A percentile compares a stretch with the other conserved stretches of the same genome.
Evolutionary conservation across 148 eudicot species (phyloP).

Genomic region (Fallopia convolvulus): DNA sequence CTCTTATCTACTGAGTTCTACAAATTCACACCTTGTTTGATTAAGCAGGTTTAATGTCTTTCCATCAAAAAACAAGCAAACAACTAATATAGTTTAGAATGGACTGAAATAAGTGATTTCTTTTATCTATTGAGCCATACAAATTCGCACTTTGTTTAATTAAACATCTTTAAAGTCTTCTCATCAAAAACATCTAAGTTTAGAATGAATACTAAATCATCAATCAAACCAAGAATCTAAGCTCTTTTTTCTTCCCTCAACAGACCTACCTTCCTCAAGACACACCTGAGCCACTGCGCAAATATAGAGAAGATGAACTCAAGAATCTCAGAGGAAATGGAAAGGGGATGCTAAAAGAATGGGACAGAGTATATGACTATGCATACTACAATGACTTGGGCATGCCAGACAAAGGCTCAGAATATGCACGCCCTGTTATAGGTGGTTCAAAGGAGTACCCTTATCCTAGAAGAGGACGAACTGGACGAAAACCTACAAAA

Average conservation of each 20-base stretch:
- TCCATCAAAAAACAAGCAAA: background rate
- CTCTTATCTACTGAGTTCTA: background rate
- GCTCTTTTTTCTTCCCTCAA: background rate
- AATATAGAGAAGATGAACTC: conserved; percentile 72
- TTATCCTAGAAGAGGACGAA: conserved; percentile 72
- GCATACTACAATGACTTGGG: conserved; percentile 83
- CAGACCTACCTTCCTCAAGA: conserved; percentile 66
- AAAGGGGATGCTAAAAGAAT: conserved; percentile 55
- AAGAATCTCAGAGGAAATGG: conserved; percentile 69
- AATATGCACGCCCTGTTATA: conserved; percentile 58
- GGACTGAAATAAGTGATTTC: background rate
- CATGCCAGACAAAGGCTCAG: conserved; percentile 58
- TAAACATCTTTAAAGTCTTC: background rate
- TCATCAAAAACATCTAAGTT: background rate
- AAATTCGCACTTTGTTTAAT: background rate
- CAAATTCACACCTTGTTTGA: background rate
- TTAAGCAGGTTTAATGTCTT: background rate
- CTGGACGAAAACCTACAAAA: conserved; percentile 64
- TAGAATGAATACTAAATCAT: background rate
- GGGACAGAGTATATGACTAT: conserved; percentile 87
- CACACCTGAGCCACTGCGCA: conserved; percentile 60
- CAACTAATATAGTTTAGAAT: background rate
- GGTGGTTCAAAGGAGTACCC: conserved; percentile 71
- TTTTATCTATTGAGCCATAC: background rate
- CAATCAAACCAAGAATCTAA: background rate